Base-by-base conservation (phyloP, 1,284 basidiomycete genomes). In the Paramarasmius palmivorus region DNA sequence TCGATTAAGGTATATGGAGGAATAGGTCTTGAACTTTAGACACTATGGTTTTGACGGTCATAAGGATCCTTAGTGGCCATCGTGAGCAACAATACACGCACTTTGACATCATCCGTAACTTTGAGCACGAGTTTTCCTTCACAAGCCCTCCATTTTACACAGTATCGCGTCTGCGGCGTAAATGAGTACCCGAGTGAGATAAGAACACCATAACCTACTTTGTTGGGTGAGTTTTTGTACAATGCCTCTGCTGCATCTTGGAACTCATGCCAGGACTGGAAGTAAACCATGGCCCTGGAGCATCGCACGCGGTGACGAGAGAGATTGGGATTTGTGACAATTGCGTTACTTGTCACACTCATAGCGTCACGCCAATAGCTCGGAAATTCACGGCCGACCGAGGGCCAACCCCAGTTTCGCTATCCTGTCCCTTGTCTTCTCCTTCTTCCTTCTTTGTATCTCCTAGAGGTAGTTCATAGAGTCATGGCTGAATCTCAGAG, bases 1-100 rank as follows among this genome's bases (percentile, higher is more conserved):
- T 60, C 95, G 88, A 75, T 96, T 95, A 59, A 98, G 84, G 72
- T 93, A 94, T 66, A 95, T 88, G 42, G 92, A 92, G 1, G 93
- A 95, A 62, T 88, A 86, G 1, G 95, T 95, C 69, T 94, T 93
- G 79, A 95, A 98, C 71, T 95, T 96, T 65, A 97, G 77, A 68
- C 93, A 95, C 94, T 96, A 68, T n/a, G 12, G 50, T 17, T 23
- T 10, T 34, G 23, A 41, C 41, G 19, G 25, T 26, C 17, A 37
- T 44, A 6, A 22, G 22, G 38, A 15, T 29, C 23, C 15, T 3
- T 23, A 12, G 46, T 32, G 14, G 19, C n/a, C n/a, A 17, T 49
- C n/a, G 35, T 38, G 32, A 23, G 5, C n/a, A 25, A 14, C 5
- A 38, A 17, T 22, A 34, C 19, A 54, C 90, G 62, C 68, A 95